A percentile compares a stretch with the other conserved stretches of the same genome.
These are phyloP conservation scores for Lumnitzera racemosa DNA, from an alignment of 345 rosid genomes.

Conservation along the genomic window DNA sequence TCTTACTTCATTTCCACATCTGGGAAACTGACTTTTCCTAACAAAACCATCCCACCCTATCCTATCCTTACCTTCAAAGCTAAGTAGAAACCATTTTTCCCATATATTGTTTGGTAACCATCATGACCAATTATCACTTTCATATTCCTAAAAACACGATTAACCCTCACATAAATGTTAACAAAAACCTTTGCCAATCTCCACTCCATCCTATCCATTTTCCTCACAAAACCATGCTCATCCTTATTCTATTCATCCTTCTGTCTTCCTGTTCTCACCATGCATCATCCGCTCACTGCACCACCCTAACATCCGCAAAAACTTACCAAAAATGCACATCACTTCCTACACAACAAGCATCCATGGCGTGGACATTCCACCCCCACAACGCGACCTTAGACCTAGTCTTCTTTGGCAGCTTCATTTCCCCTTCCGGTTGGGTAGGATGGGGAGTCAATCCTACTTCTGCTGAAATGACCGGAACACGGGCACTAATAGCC, in stretches of 20 bases:
- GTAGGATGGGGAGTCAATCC: conserved; percentile 91
- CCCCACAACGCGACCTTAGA: conserved; percentile 71
- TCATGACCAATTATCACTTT: conserved; percentile 6
- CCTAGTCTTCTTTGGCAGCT: conserved; percentile 83
- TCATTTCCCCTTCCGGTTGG: conserved; percentile 97
- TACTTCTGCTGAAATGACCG: conserved; percentile 67
- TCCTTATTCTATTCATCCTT: conserved; percentile 17
- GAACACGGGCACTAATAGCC: conserved; percentile 72
- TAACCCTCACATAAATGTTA: conserved; percentile 12
- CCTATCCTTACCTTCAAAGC: conserved; percentile 38
- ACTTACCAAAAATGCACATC: conserved; percentile 65
- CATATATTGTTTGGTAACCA: neutral
- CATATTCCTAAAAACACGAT: conserved; percentile 1
- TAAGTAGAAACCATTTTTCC: conserved; percentile 16
- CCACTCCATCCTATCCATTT: neutral
- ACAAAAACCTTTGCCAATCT: conserved; percentile 6
- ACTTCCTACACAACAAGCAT: conserved; percentile 91
- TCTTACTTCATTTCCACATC: no score
- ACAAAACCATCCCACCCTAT: no score
- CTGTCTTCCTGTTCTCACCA: conserved; percentile 18
- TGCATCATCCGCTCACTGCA: conserved; percentile 48
- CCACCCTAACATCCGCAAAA: conserved; percentile 44
- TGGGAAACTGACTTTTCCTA: no score
- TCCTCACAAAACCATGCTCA: conserved; percentile 8
- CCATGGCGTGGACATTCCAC: conserved; percentile 90